Percentiles rank a stretch among this genome's conserved stretches.
phyloP scores from a whole-genome alignment of 2,329 filamentous ascomycete species.

The Dactylella cylindrospora region DNA sequence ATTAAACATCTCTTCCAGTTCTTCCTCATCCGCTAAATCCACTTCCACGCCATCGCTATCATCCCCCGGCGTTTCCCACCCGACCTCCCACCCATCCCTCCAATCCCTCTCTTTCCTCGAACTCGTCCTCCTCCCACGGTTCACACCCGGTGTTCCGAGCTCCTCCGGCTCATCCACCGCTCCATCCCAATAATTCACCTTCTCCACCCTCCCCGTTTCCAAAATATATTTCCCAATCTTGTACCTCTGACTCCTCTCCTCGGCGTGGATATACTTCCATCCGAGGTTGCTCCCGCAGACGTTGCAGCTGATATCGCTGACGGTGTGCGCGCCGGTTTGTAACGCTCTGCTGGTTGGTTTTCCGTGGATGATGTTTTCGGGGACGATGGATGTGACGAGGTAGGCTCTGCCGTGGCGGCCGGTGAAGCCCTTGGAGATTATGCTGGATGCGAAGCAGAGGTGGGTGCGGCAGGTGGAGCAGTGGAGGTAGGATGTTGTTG shows the following conservation, averaged over 20 bases:
- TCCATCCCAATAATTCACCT: conserved; percentile 60
- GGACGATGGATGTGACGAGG: conserved; percentile 57
- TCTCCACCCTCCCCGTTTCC: conserved; percentile 62
- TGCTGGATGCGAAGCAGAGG: conserved; percentile 63
- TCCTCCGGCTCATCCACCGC: conserved; percentile 8
- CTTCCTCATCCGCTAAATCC: conserved; percentile 66
- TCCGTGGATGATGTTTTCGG: conserved; percentile 60
- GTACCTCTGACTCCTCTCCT: conserved; percentile 63
- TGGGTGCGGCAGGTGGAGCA: conserved; percentile 63
- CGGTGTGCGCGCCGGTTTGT: conserved; percentile 65
- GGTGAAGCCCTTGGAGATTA: conserved; percentile 66
- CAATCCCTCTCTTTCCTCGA: background rate
- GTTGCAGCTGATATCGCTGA: conserved; percentile 64
- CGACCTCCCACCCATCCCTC: conserved; percentile 29
- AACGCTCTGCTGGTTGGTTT: conserved; percentile 61
- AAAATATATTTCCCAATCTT: conserved; percentile 70
- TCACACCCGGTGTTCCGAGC: no score
- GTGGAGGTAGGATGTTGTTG: conserved; percentile 52
- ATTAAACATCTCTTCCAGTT: conserved; percentile 67
- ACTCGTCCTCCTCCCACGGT: conserved; percentile 3
- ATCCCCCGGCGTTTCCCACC: conserved; percentile 41
- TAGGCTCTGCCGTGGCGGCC: conserved; percentile 67
- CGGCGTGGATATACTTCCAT: conserved; percentile 69
- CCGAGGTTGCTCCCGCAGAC: conserved; percentile 62
- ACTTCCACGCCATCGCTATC: conserved; percentile 53